Conservation (phyloP, 164 flowering plant genomes). For the Piper longum region DNA sequence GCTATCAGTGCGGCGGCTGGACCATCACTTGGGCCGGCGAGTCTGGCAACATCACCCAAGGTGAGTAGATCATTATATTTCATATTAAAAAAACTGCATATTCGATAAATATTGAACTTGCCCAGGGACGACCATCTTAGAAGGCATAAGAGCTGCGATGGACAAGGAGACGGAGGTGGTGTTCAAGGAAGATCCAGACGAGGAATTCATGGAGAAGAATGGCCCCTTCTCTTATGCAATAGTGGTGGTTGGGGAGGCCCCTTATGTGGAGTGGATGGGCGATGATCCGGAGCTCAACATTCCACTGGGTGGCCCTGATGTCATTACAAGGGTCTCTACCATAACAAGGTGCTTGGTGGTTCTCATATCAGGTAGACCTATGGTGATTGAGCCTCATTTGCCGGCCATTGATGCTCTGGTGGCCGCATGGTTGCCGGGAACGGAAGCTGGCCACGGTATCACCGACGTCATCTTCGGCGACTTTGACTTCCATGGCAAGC, state of each 20-base stretch:
- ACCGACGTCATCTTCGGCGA: constrained; percentile 37
- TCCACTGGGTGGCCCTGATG: constrained; percentile 13
- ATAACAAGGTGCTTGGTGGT: constrained; percentile 23
- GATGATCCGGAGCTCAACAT: constrained; percentile 18
- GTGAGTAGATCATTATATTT: constrained; percentile 1
- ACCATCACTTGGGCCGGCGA: constrained; percentile 16
- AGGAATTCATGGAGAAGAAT: constrained; percentile 10
- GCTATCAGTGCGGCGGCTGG: constrained; percentile 22
- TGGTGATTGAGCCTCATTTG: constrained; percentile 28
- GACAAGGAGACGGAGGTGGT: constrained; percentile 21
- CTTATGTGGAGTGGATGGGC: constrained; percentile 23
- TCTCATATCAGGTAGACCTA: constrained; percentile 26
- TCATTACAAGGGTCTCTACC: constrained; percentile 16
- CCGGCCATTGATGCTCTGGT: constrained; percentile 29
- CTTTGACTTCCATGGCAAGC: constrained; percentile 29
- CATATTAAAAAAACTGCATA: too few species aligned
- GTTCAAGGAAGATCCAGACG: constrained; percentile 18
- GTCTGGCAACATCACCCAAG: constrained; percentile 7
- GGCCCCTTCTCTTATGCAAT: constrained; percentile 9
- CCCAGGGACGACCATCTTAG: constrained; percentile 28
- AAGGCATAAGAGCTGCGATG: constrained; percentile 19
- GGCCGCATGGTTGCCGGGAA: constrained; percentile 43
- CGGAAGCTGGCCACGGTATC: constrained; percentile 34
- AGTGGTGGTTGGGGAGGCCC: constrained; percentile 25
- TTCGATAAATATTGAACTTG: too few species aligned